Percentiles rank a stretch among this genome's conserved stretches.
These are phyloP conservation scores for Striga hermonthica DNA, from an alignment of 305 asterid species.

Conservation along the genomic window DNA sequence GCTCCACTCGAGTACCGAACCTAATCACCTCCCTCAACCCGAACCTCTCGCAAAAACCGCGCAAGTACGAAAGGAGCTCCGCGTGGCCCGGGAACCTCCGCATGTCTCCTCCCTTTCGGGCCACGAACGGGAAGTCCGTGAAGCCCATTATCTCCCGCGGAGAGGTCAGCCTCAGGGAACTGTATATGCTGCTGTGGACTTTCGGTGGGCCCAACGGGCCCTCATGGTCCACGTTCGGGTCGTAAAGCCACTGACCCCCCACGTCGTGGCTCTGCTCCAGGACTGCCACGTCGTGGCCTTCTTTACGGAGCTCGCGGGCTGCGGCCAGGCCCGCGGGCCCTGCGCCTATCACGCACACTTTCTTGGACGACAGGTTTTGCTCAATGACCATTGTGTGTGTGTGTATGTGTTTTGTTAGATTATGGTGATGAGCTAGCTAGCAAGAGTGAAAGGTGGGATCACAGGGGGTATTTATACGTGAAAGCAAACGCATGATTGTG, in stretches of 20 bases:
- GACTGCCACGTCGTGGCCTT: conserved; percentile 67
- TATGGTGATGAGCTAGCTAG: neutral
- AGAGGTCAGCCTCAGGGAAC: conserved; percentile 58
- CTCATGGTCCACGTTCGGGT: conserved; percentile 50
- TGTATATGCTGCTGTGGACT: conserved; percentile 73
- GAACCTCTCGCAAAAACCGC: conserved; percentile 70
- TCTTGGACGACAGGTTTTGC: conserved; percentile 36
- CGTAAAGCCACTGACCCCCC: conserved; percentile 86
- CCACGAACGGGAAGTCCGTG: conserved; percentile 68
- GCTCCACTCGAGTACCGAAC: conserved; percentile 57
- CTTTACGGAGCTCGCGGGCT: conserved; percentile 67
- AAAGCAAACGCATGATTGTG: neutral
- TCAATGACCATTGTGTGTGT: conserved; percentile 41
- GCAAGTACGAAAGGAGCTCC: conserved; percentile 60
- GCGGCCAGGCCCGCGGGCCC: conserved; percentile 79
- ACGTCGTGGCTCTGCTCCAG: conserved; percentile 70
- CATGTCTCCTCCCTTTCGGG: conserved; percentile 60
- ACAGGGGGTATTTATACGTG: conserved; percentile 33
- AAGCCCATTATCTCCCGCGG: conserved; percentile 93
- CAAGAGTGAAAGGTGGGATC: conserved; percentile 23
- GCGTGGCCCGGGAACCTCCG: conserved; percentile 84
- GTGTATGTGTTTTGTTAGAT: neutral
- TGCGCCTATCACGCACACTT: conserved; percentile 68
- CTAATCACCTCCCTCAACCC: conserved; percentile 69
- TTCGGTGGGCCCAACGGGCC: conserved; percentile 46